Evolutionary conservation across 2,329 filamentous ascomycete genomes (phyloP), one percentile per base, ranked within the genome.

Genomic region (Metarhizium sp.): DNA sequence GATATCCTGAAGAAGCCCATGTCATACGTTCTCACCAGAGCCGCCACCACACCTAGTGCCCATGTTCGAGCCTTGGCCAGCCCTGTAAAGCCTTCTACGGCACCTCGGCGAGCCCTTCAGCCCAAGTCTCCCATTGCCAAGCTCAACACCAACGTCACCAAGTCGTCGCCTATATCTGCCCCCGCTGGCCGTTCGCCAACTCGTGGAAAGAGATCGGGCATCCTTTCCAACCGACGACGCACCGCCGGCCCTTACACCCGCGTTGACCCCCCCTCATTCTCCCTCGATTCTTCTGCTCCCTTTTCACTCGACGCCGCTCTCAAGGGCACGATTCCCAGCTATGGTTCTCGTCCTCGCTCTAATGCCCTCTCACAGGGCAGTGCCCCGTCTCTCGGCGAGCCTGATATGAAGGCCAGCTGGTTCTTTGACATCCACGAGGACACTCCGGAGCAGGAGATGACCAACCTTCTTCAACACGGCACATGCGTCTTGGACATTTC

Each of bases 391-490:
- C 66, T 80, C 40, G 59, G 71, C 46, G 74, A 75, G 57, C 66
- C 75, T 25, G 75, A 79, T 53, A 69, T 78, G 63, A 81, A 87
- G 66, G 78, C 82, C 38, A 79, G 79, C 56, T 96, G 91, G 92
- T 87, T 87, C 75, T 97, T 99, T 67, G 88, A 92, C 57, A 97
- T 99, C 65, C 86, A 96, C 67, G 90, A 96, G 67, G 92, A 99
- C 70, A 90, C 89, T 0, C 82, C 87, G 7, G 89, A 96, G 67
- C 88, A 96, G 67, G 87, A 95, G 67, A 88, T 94, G 71, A 90
- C 91, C 63, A 96, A 95, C 65, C 76, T 96, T 43, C 89, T 97
- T 73, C 89, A 96, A 71, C 92, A 96, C 74, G 87, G 87, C 55
- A 92, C 92, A 7, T 86, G 87, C 60, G 85, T 87, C 0, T 80